Percentiles rank a stretch among this genome's conserved stretches.
Conservation (phyloP, 23 red algal genomes). For the Gracilariopsis chorda region DNA sequence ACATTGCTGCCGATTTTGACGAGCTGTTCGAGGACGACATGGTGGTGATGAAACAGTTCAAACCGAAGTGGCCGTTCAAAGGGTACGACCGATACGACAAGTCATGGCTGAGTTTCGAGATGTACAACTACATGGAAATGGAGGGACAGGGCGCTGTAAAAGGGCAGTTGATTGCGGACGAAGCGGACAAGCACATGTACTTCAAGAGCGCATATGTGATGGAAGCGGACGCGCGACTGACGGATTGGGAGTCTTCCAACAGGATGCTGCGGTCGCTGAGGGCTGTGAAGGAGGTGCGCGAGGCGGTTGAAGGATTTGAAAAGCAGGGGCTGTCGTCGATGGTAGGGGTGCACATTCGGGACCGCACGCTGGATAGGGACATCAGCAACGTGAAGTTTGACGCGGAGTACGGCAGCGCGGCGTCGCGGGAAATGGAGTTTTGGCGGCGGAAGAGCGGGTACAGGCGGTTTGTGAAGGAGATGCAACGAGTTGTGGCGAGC, state of each 20-base stretch:
- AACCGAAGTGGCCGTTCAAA: conserved; percentile 44
- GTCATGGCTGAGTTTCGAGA: conserved; percentile 26
- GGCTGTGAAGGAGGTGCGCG: conserved; percentile 32
- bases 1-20: conserved; percentile 45
- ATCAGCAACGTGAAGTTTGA: conserved; percentile 57
- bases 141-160: conserved; percentile 70
- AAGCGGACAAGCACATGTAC: conserved; percentile 70
- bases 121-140: conserved; percentile 89
- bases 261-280: conserved; percentile 43
- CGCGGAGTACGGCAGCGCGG: conserved; percentile 53
- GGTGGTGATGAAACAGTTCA: conserved; percentile 49
- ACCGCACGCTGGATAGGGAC: conserved; percentile 66
- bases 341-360: conserved; percentile 75
- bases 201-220: conserved; percentile 80
- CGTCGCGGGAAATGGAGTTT: conserved; percentile 49
- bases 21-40: conserved; percentile 61
- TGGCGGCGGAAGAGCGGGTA: conserved; percentile 51
- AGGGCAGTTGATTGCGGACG: conserved; percentile 45
- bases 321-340: not conserved
- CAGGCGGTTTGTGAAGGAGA: conserved; percentile 29
- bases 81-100: conserved; percentile 49
- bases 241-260: conserved; percentile 65
- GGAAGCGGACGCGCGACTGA: conserved; percentile 38
- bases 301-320: not conserved
- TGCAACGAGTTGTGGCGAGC: conserved; percentile 10